These are phyloP conservation scores for Penicillium capsulatum DNA, from an alignment of 2,329 filamentous ascomycete species.

Conservation along the genomic window DNA sequence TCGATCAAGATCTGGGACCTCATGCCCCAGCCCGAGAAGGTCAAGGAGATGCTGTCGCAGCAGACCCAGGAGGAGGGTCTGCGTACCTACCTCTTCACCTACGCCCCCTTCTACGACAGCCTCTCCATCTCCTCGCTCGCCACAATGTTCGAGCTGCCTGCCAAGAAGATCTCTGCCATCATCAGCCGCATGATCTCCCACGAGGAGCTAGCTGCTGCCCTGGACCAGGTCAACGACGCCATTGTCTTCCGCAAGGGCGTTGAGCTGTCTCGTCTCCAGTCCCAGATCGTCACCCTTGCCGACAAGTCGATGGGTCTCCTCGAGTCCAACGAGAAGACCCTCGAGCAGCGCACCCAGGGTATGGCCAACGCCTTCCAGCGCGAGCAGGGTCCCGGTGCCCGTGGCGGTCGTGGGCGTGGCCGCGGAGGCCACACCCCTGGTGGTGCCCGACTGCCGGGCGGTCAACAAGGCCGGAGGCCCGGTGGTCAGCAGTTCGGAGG, in stretches of 20 bases:
- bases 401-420: slow-evolving; percentile 57
- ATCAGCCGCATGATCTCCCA: slow-evolving; percentile 99
- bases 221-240: slow-evolving; percentile 95
- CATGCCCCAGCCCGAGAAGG: slow-evolving; percentile 85
- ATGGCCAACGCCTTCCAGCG: slow-evolving; percentile 93
- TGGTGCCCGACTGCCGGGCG: slow-evolving; percentile 36
- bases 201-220: slow-evolving; percentile 90
- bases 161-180: slow-evolving; percentile 87
- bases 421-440: slow-evolving; percentile 38
- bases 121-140: slow-evolving; percentile 80
- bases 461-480: slow-evolving; percentile 42
- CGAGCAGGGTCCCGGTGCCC: slow-evolving; percentile 71
- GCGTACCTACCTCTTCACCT: slow-evolving; percentile 97
- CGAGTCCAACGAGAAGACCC: slow-evolving; percentile 93
- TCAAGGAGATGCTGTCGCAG: slow-evolving; percentile 94
- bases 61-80: slow-evolving; percentile 99
- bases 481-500: slow-evolving; percentile 50
- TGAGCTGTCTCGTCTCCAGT: slow-evolving; percentile 92
- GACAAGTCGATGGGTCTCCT: slow-evolving; percentile 96
- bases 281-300: slow-evolving; percentile 83
- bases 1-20: slow-evolving; percentile 99
- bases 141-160: slow-evolving; percentile 89
- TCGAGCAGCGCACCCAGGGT: slow-evolving; percentile 95
- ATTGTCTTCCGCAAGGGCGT: slow-evolving; percentile 99
- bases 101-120: slow-evolving; percentile 98